These are phyloP conservation scores for Leishmania amazonensis DNA, from an alignment of 208 protist species.

Conservation along the genomic window DNA sequence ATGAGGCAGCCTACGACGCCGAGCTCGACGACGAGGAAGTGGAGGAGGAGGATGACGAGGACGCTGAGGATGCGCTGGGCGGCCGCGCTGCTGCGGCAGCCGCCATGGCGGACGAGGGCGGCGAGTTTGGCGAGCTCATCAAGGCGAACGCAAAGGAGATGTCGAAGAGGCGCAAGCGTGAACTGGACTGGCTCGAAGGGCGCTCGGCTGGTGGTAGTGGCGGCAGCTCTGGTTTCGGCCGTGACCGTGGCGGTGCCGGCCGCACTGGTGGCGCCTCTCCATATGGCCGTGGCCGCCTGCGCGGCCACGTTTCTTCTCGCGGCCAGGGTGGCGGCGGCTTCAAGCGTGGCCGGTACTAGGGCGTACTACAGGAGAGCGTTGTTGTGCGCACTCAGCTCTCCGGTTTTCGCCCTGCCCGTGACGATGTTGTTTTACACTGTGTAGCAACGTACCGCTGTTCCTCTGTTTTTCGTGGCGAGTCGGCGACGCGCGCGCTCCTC, in stretches of 20 bases:
- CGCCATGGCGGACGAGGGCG: conserved; percentile 61
- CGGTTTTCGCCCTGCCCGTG: neutral
- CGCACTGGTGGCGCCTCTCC: conserved; percentile 19
- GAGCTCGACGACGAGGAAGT: conserved; percentile 39
- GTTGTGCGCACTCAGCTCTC: neutral
- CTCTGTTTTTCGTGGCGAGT: neutral
- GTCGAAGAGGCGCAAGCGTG: conserved; percentile 74
- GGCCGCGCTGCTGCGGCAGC: conserved; percentile 15
- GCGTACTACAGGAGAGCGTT: neutral
- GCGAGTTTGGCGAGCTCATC: conserved; percentile 83
- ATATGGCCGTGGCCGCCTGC: conserved; percentile 30
- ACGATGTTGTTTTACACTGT: neutral
- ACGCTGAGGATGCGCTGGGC: conserved; percentile 50
- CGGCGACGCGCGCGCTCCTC: neutral
- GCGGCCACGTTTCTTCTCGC: conserved; percentile 9
- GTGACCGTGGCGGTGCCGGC: conserved; percentile 11
- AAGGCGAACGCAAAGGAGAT: conserved; percentile 56
- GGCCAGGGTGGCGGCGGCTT: conserved; percentile 14
- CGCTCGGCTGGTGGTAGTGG: conserved; percentile 25
- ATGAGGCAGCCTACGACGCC: conserved; percentile 59
- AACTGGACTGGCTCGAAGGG: conserved; percentile 71
- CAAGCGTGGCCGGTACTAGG: conserved; percentile 35
- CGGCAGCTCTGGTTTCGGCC: conserved; percentile 7
- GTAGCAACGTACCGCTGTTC: neutral
- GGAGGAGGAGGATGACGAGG: conserved; percentile 32